Base-by-base conservation (phyloP, 106 monocot species). In the Cymbidium sinense region DNA sequence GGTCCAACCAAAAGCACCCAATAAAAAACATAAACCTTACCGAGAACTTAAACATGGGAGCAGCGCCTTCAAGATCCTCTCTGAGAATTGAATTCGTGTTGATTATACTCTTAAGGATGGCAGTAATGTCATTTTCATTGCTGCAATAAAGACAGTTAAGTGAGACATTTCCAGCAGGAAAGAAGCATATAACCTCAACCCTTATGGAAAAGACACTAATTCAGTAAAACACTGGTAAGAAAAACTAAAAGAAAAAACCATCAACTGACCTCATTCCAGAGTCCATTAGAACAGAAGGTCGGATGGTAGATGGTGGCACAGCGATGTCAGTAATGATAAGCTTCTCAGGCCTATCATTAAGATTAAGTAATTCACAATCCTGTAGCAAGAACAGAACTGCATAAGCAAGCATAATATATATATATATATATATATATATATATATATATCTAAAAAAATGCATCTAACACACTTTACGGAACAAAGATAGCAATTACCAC, bases 291-390 rank as follows among this genome's bases (percentile, higher is more conserved):
- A 41, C 81, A 83, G 99, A 99, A 64, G 99, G 99, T 5, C 99
- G 88, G 34, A 99, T 86, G 58, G 89, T 73, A 69, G 78, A 77
- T 47, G 99, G 99, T 73, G 99, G 99, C 67, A 95, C 86, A 73
- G 99, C 84, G 79, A 99, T 87, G 33, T 84, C 86, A 19, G 99
- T 95, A 61, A 95, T 85, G 78, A 99, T 89, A 62, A 99, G 82
- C 62, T 95, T 99, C 76, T 99, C 99, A 12, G 95, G 99, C 71
- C 92, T 84, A 78, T 89, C 90, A 80, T 64, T 77, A 36, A 99
- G 88, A 80, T 89, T 81, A 36, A 99, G 90, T 76, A 99, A 76
- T 84, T 95, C 95, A 89, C 99, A 99, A 76, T 99, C 99, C 98
- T 99, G 83, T 21, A 71, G 4, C 23, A 62, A 77, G 67, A 73